Conservation (phyloP, 148 eudicot genomes). For the Drosera capensis region DNA sequence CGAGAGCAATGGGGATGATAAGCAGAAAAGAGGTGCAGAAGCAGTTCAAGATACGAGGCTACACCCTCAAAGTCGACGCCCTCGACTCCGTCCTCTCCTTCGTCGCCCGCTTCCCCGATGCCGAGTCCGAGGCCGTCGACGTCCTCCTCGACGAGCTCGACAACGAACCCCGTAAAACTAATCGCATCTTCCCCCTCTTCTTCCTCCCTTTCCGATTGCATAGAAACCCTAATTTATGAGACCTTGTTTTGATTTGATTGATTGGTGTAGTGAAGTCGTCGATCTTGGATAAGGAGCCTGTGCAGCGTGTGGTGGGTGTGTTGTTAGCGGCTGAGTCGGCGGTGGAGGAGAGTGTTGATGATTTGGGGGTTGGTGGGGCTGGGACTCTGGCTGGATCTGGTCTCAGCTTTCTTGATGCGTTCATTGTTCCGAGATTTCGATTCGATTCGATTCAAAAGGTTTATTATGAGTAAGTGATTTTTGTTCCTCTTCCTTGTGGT, state of each 20-base stretch:
- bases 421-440: slow-evolving; percentile 55
- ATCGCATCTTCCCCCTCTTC: no score
- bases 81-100: slow-evolving; percentile 39
- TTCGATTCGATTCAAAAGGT: slow-evolving; percentile 54
- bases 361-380: no score
- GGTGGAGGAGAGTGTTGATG: slow-evolving; percentile 22
- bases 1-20: slow-evolving; percentile 4
- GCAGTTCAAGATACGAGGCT: slow-evolving; percentile 53
- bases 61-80: slow-evolving; percentile 67
- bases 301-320: slow-evolving; percentile 31
- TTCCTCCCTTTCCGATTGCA: no score
- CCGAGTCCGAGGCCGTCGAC: slow-evolving; percentile 59
- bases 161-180: slow-evolving; percentile 24
- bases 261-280: slow-evolving; percentile 66
- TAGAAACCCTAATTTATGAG: not conserved
- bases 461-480: slow-evolving; percentile 34
- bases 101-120: slow-evolving; percentile 23
- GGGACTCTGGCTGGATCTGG: slow-evolving; percentile 18
- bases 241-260: not conserved
- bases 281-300: slow-evolving; percentile 55
- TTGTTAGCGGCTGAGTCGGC: slow-evolving; percentile 43
- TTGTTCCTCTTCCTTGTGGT: not conserved
- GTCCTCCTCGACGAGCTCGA: slow-evolving; percentile 75
- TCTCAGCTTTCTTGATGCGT: slow-evolving; percentile 46
- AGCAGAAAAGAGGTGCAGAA: slow-evolving; percentile 20